These are phyloP conservation scores for Myriosclerotinia duriaeana DNA, from an alignment of 2,329 filamentous ascomycete genomes.

Conservation along the genomic window DNA sequence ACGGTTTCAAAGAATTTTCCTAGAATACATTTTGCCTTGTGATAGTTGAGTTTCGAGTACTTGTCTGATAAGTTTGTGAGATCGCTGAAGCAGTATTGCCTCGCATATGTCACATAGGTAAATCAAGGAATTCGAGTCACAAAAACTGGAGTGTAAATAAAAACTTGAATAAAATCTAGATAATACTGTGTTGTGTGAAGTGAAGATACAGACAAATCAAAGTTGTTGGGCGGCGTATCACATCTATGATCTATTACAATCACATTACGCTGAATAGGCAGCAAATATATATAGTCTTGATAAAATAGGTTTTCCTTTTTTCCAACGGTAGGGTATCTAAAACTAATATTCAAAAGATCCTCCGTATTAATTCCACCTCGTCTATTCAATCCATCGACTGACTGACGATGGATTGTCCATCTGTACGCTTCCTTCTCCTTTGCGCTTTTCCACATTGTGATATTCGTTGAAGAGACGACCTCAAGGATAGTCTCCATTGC, in stretches of 20 bases:
- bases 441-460: constrained; percentile 8
- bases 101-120: neutral
- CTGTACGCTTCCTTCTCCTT: neutral
- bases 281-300: neutral
- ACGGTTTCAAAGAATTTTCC: neutral
- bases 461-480: constrained; percentile 12
- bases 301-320: neutral
- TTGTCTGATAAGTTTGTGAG: neutral
- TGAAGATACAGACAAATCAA: neutral
- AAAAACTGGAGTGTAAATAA: neutral
- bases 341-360: constrained; percentile 13
- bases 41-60: neutral
- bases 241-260: neutral
- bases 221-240: neutral
- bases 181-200: neutral
- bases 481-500: constrained; percentile 12
- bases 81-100: neutral
- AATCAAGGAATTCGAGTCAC: neutral
- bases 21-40: neutral
- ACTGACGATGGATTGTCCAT: neutral
- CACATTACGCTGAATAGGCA: neutral
- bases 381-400: constrained; percentile 5
- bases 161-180: neutral
- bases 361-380: neutral
- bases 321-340: constrained; percentile 7